Conservation (phyloP, 331 rosid species). For the Pyrus hybrid region DNA sequence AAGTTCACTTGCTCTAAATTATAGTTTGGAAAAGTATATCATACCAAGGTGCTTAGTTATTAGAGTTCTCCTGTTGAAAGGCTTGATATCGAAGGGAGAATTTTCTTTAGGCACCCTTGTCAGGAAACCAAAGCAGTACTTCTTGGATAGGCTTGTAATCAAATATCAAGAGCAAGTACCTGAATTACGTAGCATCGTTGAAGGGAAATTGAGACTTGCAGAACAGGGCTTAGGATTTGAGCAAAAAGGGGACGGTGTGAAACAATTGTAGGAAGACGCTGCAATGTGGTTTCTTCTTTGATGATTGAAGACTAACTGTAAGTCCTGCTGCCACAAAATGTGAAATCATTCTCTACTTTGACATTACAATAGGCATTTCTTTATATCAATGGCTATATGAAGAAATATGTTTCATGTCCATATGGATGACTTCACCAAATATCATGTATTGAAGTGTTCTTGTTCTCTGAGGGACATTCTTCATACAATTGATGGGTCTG, state of each 20-base stretch:
- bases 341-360: too few relatives aligned
- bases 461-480: too few relatives aligned
- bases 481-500: too few relatives aligned
- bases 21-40: conserved; percentile 16
- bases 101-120: background rate
- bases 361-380: too few relatives aligned
- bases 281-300: too few relatives aligned
- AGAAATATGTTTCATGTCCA: too few relatives aligned
- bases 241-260: background rate
- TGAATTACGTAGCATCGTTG: background rate
- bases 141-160: conserved; percentile 12
- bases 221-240: background rate
- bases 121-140: background rate
- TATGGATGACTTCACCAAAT: too few relatives aligned
- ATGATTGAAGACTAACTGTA: too few relatives aligned
- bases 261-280: background rate
- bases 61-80: conserved; percentile 4
- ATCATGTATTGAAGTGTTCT: too few relatives aligned
- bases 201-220: background rate
- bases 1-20: background rate
- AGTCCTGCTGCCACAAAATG: too few relatives aligned
- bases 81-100: background rate
- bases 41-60: conserved; percentile 14
- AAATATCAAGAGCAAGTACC: conserved; percentile 10
- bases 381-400: too few relatives aligned